Evolutionary conservation across 768 basidiomycete species (phyloP), one percentile per base, ranked within the genome.

Genomic region (Suillus sp.): DNA sequence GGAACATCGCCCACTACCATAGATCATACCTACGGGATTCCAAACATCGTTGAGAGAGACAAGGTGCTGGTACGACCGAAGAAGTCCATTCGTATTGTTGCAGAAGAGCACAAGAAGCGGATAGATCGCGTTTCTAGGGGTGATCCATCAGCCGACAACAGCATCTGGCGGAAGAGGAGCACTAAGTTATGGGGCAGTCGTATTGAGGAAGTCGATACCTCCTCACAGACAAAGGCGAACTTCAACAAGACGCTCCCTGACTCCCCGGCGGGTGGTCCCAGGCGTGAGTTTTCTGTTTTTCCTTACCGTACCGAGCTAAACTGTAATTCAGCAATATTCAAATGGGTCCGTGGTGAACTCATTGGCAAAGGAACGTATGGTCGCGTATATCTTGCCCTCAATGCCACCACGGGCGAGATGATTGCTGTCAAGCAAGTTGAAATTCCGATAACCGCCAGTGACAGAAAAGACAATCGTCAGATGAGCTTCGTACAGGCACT

Each of bases 381-480:
- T 14, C 87, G 92, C 48, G 97, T 99, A 34, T 99, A 98, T 71
- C 86, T 99, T 61, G 97, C 94, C 20, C 80, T 99, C 63, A 99
- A 99, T 73, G 94, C 93, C 37, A 95, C 93, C 3, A 96, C 95
- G 0, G 95, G 95, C 62, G 96, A 99, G 77, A 96, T 98, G 93
- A 95, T 99, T 70, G 97, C 97, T 20, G 97, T 99, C 67, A 99
- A 99, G 77, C 97, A 99, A 77, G 97, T 99, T 54, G 97, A 99
- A 74, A 85, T 96, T 63, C 96, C 97, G 1, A 86, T 87, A 58
- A 96, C 95, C 9, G 87, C 88, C 20, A 94, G 92, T 70, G 97
- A 99, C 78, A 92, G 91, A 75, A 91, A 87, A 66, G 95, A 99
- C 75, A 83, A 85, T 20, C 85, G 95, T 37, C 95, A 96, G 69